Evolutionary conservation across 129 eudicot species (phyloP).

Genomic region (carrot (Daucus carota)): DH1_v3.0 NC_030384.2:48155001-48155500

Average conservation of each 20-base stretch:
- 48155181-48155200: slow-evolving; percentile 26
- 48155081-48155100: background rate
- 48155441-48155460: slow-evolving; percentile 92
- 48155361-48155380: slow-evolving; percentile 84
- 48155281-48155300: slow-evolving; percentile 99
- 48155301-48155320: slow-evolving; percentile 84
- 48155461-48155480: slow-evolving; percentile 93
- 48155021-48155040: background rate
- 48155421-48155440: slow-evolving; percentile 72
- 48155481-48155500: slow-evolving; percentile 56
- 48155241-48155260: slow-evolving; percentile 45
- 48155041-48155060: background rate
- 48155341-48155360: slow-evolving; percentile 85
- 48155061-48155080: background rate
- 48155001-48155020: background rate
- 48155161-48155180: background rate
- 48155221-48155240: slow-evolving; percentile 63
- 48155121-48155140: background rate
- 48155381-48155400: slow-evolving; percentile 61
- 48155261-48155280: slow-evolving; percentile 99
- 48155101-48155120: too few relatives aligned
- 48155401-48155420: slow-evolving; percentile 97
- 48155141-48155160: background rate
- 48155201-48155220: slow-evolving; percentile 43
- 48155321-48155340: slow-evolving; percentile 58